Percentiles rank a stretch among this genome's conserved stretches.
phyloP scores from a whole-genome alignment of 257 asterid species.

The Scutellaria minor region DNA sequence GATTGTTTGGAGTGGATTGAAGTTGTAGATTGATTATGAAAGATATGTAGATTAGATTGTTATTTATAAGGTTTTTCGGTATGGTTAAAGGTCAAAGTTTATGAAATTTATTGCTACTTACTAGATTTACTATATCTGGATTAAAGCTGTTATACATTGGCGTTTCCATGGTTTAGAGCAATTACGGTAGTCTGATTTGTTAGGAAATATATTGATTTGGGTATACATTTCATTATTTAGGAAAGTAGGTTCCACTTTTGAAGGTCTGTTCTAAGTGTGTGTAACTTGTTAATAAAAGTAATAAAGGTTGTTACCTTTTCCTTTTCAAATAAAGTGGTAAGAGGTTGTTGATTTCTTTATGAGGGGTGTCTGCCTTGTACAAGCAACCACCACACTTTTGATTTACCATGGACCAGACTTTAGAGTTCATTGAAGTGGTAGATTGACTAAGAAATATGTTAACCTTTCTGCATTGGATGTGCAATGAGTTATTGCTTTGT shows the following conservation, averaged over 20 bases:
- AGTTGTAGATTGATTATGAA: constrained; percentile 24
- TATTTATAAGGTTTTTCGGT: constrained; percentile 1
- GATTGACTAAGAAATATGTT: constrained; percentile 8
- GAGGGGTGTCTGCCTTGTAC: constrained; percentile 1
- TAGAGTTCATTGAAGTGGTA: constrained; percentile 2
- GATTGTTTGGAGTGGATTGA: constrained; percentile 16
- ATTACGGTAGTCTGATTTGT: constrained; percentile 16
- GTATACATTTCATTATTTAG: constrained; percentile 1
- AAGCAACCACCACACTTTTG: neutral
- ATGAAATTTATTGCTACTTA: constrained; percentile 7
- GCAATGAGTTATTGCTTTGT: constrained; percentile 15
- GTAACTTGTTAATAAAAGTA: constrained; percentile 19
- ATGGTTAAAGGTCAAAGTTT: constrained; percentile 9
- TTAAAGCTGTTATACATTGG: constrained; percentile 18
- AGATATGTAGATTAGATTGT: constrained; percentile 4
- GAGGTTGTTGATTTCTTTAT: constrained; percentile 15
- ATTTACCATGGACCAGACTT: constrained; percentile 2
- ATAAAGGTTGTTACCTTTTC: neutral
- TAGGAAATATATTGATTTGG: neutral
- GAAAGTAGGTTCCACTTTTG: constrained; percentile 1
- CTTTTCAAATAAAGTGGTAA: neutral
- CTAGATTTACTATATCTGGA: constrained; percentile 20
- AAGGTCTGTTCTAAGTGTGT: neutral
- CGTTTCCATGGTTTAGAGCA: constrained; percentile 23
- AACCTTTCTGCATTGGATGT: neutral